Evolutionary conservation across 768 basidiomycete genomes (phyloP), one percentile per base, ranked within the genome.

Genomic region (Hypsizygus marmoreus): DNA sequence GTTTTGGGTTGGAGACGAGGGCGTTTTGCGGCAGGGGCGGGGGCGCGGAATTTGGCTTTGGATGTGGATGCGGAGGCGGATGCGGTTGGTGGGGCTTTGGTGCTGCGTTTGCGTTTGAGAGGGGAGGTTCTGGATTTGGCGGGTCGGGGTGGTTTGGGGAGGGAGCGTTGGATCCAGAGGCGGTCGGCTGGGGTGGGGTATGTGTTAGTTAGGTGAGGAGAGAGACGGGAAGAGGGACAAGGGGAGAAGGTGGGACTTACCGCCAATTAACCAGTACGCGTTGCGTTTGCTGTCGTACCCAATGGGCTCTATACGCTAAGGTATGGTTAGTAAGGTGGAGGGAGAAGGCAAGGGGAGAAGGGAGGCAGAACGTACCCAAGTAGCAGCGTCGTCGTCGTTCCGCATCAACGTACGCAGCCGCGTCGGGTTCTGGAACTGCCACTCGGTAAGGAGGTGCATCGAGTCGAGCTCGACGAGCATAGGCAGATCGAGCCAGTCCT

Each of bases 191-290:
- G 13, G 33, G 43, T 45, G 12, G 34, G 39, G 32, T 42, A 47
- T 51, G 48, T 4, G 23, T 24, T 17, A 25, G 2, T 10, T 24
- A 35, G 32, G 10, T 20, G 26, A 9, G n/a, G 24, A 19, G 6
- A 5, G 13, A 6, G 4, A 12, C 16, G 17, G 9, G 13, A 30
- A 14, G 36, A 33, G 9, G 14, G 5, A 20, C 12, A 32, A 33
- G 39, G 11, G 26, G 35, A 39, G n/a, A 32, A 38, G 37, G 12
- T 9, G 23, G 10, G 26, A 70, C 77, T 28, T 66, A 87, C 87
- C 76, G 32, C 91, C 91, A 51, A 94, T 88, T 17, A 91, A 65
- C 90, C 90, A 92, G 59, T 91, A 93, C 0, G 86, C 83, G 61
- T 91, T 91, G 6, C 70, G 72, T 58, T 84, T 84, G 30, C 78